Conservation (phyloP, 1,284 basidiomycete genomes). For the Irpex lacteus region DNA sequence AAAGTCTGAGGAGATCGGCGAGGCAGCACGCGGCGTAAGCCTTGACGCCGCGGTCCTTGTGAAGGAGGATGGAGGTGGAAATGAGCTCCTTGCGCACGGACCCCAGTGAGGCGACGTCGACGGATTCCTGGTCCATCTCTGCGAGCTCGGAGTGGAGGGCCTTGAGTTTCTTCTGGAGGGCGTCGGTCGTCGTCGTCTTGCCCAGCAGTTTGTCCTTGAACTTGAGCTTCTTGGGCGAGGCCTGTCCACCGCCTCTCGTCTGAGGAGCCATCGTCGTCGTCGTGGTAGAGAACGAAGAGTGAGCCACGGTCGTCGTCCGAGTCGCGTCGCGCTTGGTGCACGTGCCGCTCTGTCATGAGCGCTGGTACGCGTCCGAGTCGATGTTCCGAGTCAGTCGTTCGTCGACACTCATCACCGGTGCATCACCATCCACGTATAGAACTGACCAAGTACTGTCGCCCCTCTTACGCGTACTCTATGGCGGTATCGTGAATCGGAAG, state of each 20-base stretch:
- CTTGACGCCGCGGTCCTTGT: slow-evolving; percentile 94
- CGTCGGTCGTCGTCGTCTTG: slow-evolving; percentile 71
- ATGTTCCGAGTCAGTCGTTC: no score
- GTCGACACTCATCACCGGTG: no score
- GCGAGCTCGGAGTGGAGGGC: slow-evolving; percentile 79
- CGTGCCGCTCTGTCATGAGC: no score
- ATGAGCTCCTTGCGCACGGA: slow-evolving; percentile 80
- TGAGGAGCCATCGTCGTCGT: slow-evolving; percentile 59
- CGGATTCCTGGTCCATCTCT: slow-evolving; percentile 83
- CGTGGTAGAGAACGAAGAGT: no score
- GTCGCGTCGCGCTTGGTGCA: no score
- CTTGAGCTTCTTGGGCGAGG: slow-evolving; percentile 58
- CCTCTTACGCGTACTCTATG: no score
- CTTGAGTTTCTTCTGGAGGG: slow-evolving; percentile 83
- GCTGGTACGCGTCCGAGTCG: no score
- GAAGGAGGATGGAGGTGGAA: slow-evolving; percentile 76
- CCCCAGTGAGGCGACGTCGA: slow-evolving; percentile 74
- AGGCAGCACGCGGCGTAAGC: slow-evolving; percentile 93
- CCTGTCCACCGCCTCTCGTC: slow-evolving; percentile 54
- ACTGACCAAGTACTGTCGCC: no score
- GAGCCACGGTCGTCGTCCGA: neutral
- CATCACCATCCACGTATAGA: no score
- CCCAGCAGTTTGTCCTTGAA: slow-evolving; percentile 77
- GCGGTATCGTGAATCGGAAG: no score
- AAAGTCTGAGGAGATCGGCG: slow-evolving; percentile 89